Percentiles rank a stretch among this genome's conserved stretches.
Evolutionary conservation across 139 green algal genomes (phyloP).

Genomic region (Volvox africanus): DNA sequence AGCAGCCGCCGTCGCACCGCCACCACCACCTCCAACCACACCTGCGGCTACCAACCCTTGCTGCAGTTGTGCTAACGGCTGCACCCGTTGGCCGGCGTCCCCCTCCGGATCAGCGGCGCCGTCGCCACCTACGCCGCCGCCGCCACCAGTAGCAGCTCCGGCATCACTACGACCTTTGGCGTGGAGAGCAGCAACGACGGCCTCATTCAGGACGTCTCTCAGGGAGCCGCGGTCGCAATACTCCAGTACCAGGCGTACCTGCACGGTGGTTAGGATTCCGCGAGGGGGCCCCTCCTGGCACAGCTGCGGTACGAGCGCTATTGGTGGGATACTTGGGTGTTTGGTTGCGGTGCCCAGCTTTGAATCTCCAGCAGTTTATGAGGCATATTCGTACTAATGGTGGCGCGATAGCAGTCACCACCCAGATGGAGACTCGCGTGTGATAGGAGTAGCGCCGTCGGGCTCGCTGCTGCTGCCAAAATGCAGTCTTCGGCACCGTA

Average conservation of each 20-base stretch:
- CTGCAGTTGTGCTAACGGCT: not conserved
- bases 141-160: not conserved
- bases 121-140: not conserved
- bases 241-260: constrained; percentile 68
- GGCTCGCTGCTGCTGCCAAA: too few relatives aligned
- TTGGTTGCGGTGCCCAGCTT: too few relatives aligned
- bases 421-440: too few relatives aligned
- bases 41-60: not conserved
- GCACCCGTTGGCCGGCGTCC: not conserved
- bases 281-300: too few relatives aligned
- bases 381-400: too few relatives aligned
- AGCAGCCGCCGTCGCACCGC: not conserved
- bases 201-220: constrained; percentile 32
- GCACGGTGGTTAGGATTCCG: not conserved
- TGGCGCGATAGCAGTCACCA: too few relatives aligned
- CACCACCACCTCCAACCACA: not conserved
- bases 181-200: not conserved
- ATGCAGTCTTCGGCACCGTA: too few relatives aligned
- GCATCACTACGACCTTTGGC: not conserved
- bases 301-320: too few relatives aligned
- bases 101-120: not conserved
- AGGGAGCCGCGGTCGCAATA: constrained; percentile 63
- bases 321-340: too few relatives aligned
- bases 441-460: too few relatives aligned
- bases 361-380: too few relatives aligned